Evolutionary conservation across 2,329 filamentous ascomycete genomes (phyloP).

Genomic region (Pestalotiopsis sp.): DNA sequence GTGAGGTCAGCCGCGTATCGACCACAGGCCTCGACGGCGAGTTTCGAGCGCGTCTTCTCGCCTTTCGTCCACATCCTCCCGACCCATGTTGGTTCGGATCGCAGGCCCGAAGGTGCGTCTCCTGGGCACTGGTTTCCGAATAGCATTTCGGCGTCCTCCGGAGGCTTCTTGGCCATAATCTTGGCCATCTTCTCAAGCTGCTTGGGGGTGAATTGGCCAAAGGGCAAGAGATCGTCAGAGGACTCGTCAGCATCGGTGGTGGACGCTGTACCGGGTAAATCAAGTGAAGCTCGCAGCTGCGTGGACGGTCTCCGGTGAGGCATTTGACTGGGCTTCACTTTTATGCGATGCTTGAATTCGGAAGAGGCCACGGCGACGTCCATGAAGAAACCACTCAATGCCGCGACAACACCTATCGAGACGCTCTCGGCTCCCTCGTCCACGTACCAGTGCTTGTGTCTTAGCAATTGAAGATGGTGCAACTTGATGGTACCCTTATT

Average conservation of each 20-base stretch:
- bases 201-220: background rate
- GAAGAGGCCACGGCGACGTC: background rate
- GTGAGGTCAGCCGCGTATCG: background rate
- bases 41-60: background rate
- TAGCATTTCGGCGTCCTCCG: background rate
- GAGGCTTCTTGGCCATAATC: background rate
- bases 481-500: constrained; percentile 66
- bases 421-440: constrained; percentile 6
- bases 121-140: background rate
- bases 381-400: background rate
- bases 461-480: constrained; percentile 67
- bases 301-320: background rate
- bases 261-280: background rate
- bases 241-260: background rate
- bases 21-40: background rate
- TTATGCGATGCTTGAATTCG: background rate
- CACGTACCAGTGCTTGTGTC: constrained; percentile 16
- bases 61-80: background rate
- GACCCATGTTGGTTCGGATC: background rate
- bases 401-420: background rate
- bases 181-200: constrained; percentile 1
- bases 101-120: background rate
- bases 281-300: too few relatives aligned
- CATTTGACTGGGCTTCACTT: background rate
- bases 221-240: background rate